phyloP scores from a whole-genome alignment of 2,329 filamentous ascomycete species.

The Helotiales sp. region DNA sequence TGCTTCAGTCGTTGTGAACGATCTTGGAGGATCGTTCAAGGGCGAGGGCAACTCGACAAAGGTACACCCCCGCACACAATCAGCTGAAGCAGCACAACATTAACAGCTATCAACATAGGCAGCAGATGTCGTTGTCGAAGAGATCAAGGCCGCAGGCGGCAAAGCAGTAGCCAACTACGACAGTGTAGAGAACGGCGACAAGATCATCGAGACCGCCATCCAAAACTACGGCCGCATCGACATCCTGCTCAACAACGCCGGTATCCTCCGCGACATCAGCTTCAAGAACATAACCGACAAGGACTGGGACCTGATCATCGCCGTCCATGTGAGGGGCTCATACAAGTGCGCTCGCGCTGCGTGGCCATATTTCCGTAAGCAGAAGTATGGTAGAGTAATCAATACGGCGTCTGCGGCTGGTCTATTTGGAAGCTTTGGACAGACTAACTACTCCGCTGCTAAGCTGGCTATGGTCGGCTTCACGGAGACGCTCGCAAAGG shows the following conservation, averaged over 20 bases:
- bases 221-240: slow-evolving; percentile 85
- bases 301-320: slow-evolving; percentile 95
- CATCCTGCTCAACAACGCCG: slow-evolving; percentile 96
- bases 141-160: slow-evolving; percentile 86
- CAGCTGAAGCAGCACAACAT: slow-evolving; percentile 11
- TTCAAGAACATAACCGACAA: slow-evolving; percentile 99
- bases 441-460: slow-evolving; percentile 95
- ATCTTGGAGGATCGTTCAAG: slow-evolving; percentile 90
- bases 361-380: slow-evolving; percentile 97
- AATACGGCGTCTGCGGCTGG: slow-evolving; percentile 97
- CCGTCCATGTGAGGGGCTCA: slow-evolving; percentile 88
- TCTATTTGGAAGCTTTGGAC: slow-evolving; percentile 93
- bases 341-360: slow-evolving; percentile 96
- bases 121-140: slow-evolving; percentile 80
- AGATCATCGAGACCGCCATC: slow-evolving; percentile 90
- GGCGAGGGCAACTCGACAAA: slow-evolving; percentile 87
- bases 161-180: slow-evolving; percentile 99
- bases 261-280: slow-evolving; percentile 88
- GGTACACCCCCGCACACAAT: slow-evolving; percentile 54
- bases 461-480: slow-evolving; percentile 96
- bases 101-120: slow-evolving; percentile 55
- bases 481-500: slow-evolving; percentile 96
- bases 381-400: slow-evolving; percentile 96
- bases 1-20: slow-evolving; percentile 95
- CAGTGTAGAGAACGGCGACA: slow-evolving; percentile 88